phyloP scores from a whole-genome alignment of 2,329 filamentous ascomycete genomes.

The Trichoderma brevicompactum region DNA sequence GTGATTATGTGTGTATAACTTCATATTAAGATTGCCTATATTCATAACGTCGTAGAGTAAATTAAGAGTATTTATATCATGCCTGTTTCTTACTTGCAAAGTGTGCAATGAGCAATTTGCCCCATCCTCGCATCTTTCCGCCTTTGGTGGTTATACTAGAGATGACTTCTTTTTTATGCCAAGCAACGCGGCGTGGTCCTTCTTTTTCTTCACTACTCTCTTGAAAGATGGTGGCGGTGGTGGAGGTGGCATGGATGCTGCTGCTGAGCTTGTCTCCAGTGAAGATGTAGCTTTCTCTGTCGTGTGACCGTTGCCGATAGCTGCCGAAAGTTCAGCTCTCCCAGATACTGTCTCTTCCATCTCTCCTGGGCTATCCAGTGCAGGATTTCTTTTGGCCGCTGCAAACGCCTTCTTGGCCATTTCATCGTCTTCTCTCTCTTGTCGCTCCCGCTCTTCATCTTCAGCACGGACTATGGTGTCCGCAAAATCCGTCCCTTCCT shows the following conservation, averaged over 20 bases:
- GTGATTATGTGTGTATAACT: too few species aligned
- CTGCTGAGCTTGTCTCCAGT: conserved; percentile 34
- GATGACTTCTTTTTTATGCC: conserved; percentile 86
- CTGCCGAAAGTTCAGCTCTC: conserved; percentile 29
- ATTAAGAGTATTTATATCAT: background rate
- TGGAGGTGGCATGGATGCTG: conserved; percentile 38
- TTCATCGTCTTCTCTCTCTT: conserved; percentile 83
- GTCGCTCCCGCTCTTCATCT: conserved; percentile 64
- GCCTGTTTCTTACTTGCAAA: background rate
- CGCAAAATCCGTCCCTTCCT: conserved; percentile 66
- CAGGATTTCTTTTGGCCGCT: conserved; percentile 54
- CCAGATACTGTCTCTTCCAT: conserved; percentile 46
- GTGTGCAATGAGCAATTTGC: background rate
- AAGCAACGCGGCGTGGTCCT: conserved; percentile 72
- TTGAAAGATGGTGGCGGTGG: conserved; percentile 67
- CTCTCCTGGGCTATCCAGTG: background rate
- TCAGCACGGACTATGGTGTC: conserved; percentile 58
- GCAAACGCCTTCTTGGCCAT: conserved; percentile 79
- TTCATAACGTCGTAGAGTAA: too few species aligned
- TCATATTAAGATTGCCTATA: too few species aligned
- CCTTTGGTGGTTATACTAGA: conserved; percentile 48
- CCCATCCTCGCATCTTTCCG: background rate
- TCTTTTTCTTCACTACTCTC: conserved; percentile 82
- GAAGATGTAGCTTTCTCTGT: conserved; percentile 22
- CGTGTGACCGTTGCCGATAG: background rate